Conservation (phyloP, 768 basidiomycete genomes). For the Termitomyces sp. region DNA sequence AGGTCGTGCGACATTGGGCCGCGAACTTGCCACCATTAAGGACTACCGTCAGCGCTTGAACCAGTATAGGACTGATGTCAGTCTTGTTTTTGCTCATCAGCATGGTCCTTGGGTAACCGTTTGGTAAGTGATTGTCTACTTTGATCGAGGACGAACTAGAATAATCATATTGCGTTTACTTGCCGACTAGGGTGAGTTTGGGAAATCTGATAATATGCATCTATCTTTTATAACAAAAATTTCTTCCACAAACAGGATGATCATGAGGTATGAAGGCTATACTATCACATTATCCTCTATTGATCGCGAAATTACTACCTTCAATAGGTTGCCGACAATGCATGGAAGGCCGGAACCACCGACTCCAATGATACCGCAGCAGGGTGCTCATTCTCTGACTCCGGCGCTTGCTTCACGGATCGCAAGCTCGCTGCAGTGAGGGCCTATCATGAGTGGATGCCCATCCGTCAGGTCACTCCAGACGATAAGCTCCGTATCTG, state of each 20-base stretch:
- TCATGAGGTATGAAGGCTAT: neutral
- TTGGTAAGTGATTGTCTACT: neutral
- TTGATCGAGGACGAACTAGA: neutral
- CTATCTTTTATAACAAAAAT: neutral
- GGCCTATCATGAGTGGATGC: slow-evolving; percentile 62
- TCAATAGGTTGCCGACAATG: slow-evolving; percentile 3
- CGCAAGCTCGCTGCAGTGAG: slow-evolving; percentile 54
- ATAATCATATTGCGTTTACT: neutral
- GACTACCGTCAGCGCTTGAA: slow-evolving; percentile 49
- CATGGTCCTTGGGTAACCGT: slow-evolving; percentile 51
- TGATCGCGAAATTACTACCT: neutral
- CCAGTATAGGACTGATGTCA: slow-evolving; percentile 49
- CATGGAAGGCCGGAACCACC: slow-evolving; percentile 3
- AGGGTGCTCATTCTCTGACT: slow-evolving; percentile 48
- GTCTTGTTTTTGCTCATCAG: slow-evolving; percentile 43
- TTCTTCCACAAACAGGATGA: neutral
- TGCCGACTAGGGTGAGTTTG: neutral
- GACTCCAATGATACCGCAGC: slow-evolving; percentile 43
- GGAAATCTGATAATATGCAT: neutral
- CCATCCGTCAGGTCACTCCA: slow-evolving; percentile 51
- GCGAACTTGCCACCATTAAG: slow-evolving; percentile 50
- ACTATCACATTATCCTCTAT: neutral
- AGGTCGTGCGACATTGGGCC: slow-evolving; percentile 43
- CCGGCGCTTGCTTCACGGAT: slow-evolving; percentile 40
- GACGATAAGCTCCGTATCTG: slow-evolving; percentile 56